Percentiles rank a stretch among this genome's conserved stretches.
Conservation (phyloP, 148 eudicot genomes). For the Rhododendron vialii region DNA sequence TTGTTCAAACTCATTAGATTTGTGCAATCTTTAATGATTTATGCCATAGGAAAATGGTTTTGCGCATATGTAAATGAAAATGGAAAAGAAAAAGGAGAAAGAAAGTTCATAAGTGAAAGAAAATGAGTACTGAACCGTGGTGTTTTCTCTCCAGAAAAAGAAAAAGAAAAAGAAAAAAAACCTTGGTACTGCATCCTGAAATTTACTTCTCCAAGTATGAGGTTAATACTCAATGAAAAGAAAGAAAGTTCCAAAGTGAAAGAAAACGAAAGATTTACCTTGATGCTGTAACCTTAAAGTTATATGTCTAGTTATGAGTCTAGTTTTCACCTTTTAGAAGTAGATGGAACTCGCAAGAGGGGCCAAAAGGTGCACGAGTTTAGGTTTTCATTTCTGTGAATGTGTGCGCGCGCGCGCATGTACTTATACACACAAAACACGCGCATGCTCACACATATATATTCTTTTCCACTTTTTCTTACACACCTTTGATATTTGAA, state of each 20-base stretch:
- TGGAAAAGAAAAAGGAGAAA: not conserved
- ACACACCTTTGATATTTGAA: not conserved
- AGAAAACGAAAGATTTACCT: not conserved
- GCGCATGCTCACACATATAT: too few relatives aligned
- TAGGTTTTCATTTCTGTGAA: not conserved
- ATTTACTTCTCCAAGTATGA: not conserved
- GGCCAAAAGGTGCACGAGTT: not conserved
- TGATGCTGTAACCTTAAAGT: not conserved
- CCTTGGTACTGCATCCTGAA: not conserved
- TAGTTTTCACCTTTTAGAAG: not conserved
- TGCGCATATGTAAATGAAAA: not conserved
- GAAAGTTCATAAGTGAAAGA: not conserved
- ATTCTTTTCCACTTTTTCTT: not conserved
- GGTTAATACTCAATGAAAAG: not conserved
- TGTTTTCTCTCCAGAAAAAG: too few relatives aligned
- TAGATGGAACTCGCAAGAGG: not conserved
- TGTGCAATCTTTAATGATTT: not conserved
- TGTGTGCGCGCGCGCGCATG: too few relatives aligned
- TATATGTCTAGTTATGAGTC: not conserved
- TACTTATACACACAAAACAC: too few relatives aligned
- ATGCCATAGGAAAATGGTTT: not conserved
- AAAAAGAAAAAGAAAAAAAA: too few relatives aligned
- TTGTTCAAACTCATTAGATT: not conserved
- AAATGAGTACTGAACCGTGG: not conserved
- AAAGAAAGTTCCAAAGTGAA: not conserved